Percentiles rank a stretch among this genome's conserved stretches.
Conservation (phyloP, 257 asterid genomes). For the Knoxia roxburghii region DNA sequence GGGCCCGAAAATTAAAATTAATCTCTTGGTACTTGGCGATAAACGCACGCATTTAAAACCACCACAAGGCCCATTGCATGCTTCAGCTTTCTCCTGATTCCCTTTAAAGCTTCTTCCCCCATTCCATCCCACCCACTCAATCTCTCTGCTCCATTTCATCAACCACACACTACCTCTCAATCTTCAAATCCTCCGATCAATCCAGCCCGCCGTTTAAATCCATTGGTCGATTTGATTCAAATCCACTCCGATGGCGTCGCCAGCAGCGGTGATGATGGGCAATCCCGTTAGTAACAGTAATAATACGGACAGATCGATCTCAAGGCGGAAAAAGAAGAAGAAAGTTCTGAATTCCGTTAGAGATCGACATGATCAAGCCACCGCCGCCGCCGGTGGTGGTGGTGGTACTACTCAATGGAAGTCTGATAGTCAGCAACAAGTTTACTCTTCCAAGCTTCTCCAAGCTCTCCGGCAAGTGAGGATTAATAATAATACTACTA, state of each 20-base stretch:
- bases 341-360: slow-evolving; percentile 23
- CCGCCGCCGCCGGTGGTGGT: neutral
- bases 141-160: neutral
- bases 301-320: slow-evolving; percentile 36
- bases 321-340: slow-evolving; percentile 42
- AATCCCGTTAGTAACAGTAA: slow-evolving; percentile 29
- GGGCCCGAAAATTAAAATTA: no score
- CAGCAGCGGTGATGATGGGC: slow-evolving; percentile 18
- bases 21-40: no score
- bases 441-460: slow-evolving; percentile 77
- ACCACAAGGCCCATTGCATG: slow-evolving; percentile 8
- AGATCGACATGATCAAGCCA: slow-evolving; percentile 20
- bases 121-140: slow-evolving; percentile 14
- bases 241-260: slow-evolving; percentile 28
- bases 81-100: slow-evolving; percentile 21
- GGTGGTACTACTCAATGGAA: slow-evolving; percentile 40
- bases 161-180: neutral
- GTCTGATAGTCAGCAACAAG: slow-evolving; percentile 72
- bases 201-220: no score
- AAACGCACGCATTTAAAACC: slow-evolving; percentile 11
- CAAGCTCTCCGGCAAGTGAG: slow-evolving; percentile 74
- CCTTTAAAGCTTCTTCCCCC: slow-evolving; percentile 31
- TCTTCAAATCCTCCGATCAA: neutral
- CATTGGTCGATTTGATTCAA: neutral
- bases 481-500: no score